These are phyloP conservation scores for Diplodia seriata DNA, from an alignment of 2,329 filamentous ascomycete genomes.

Conservation along the genomic window DNA sequence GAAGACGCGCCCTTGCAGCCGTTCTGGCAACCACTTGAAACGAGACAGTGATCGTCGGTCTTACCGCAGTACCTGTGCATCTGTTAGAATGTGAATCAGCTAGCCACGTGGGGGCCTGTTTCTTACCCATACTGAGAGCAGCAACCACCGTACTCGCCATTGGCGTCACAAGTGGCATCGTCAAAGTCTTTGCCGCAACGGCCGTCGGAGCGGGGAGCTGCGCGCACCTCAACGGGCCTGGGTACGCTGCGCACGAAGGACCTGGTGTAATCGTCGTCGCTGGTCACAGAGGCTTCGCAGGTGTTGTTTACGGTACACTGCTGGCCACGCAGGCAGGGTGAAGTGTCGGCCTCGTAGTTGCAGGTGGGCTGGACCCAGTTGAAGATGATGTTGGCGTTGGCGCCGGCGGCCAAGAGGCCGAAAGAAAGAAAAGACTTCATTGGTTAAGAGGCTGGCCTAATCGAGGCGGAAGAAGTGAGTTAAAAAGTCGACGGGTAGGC, in stretches of 20 bases:
- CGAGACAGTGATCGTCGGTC: constrained; percentile 48
- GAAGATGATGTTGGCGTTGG: constrained; percentile 59
- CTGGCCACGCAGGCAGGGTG: constrained; percentile 49
- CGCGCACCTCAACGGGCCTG: constrained; percentile 41
- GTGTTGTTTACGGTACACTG: constrained; percentile 46
- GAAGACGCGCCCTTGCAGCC: constrained; percentile 44
- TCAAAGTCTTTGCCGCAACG: constrained; percentile 40
- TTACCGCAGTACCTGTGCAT: constrained; percentile 45
- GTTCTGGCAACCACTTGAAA: constrained; percentile 50
- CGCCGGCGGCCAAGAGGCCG: constrained; percentile 42
- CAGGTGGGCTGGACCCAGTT: constrained; percentile 55
- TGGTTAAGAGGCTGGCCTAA: constrained; percentile 15
- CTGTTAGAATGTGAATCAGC: constrained; percentile 23
- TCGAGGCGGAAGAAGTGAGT: constrained; percentile 18
- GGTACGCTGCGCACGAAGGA: constrained; percentile 39
- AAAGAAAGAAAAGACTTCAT: constrained; percentile 32
- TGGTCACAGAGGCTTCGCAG: constrained; percentile 12
- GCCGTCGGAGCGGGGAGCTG: constrained; percentile 40
- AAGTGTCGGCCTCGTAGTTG: constrained; percentile 40
- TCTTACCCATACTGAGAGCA: constrained; percentile 38
- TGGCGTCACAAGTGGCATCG: constrained; percentile 38
- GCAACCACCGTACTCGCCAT: constrained; percentile 37
- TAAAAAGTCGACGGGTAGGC: constrained; percentile 1
- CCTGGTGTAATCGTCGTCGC: constrained; percentile 40
- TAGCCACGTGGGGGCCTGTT: constrained; percentile 26